phyloP scores from a whole-genome alignment of 306 rosid species.

The Quercus variabilis region DNA sequence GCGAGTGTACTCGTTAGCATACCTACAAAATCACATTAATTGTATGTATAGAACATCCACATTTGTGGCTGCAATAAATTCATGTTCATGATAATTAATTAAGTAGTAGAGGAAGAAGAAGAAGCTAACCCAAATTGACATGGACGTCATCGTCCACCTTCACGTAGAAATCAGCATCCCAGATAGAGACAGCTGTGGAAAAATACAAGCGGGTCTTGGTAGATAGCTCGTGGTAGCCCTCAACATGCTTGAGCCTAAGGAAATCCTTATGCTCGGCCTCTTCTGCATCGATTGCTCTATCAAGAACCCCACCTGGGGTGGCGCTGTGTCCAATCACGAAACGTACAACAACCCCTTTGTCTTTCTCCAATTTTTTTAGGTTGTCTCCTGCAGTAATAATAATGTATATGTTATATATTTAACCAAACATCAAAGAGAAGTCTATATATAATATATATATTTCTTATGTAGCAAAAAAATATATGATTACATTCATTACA shows the following conservation, averaged over 20 bases:
- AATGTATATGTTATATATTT: background rate
- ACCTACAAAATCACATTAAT: constrained; percentile 26
- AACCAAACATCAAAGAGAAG: no score
- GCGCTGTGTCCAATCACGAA: constrained; percentile 85
- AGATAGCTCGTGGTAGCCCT: constrained; percentile 83
- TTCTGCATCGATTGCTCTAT: constrained; percentile 70
- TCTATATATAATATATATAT: no score
- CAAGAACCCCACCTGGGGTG: constrained; percentile 55
- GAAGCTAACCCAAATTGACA: constrained; percentile 56
- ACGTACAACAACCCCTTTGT: constrained; percentile 81
- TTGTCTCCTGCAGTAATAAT: constrained; percentile 36
- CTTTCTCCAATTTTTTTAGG: constrained; percentile 59
- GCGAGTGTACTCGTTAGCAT: constrained; percentile 53
- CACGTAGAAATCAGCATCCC: constrained; percentile 87
- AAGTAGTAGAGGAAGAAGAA: no score
- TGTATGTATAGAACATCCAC: background rate
- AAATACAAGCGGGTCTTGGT: constrained; percentile 80
- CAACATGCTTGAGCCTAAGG: constrained; percentile 67
- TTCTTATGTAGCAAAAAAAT: no score
- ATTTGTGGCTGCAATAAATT: no score
- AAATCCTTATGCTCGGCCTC: constrained; percentile 69
- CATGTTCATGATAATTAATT: no score
- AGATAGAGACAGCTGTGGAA: constrained; percentile 59
- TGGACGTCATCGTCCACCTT: constrained; percentile 93
- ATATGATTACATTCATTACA: no score